A percentile compares a stretch with the other conserved stretches of the same genome.
phyloP scores from a whole-genome alignment of 2,329 filamentous ascomycete species.

The Plectosphaerella sp. region DNA sequence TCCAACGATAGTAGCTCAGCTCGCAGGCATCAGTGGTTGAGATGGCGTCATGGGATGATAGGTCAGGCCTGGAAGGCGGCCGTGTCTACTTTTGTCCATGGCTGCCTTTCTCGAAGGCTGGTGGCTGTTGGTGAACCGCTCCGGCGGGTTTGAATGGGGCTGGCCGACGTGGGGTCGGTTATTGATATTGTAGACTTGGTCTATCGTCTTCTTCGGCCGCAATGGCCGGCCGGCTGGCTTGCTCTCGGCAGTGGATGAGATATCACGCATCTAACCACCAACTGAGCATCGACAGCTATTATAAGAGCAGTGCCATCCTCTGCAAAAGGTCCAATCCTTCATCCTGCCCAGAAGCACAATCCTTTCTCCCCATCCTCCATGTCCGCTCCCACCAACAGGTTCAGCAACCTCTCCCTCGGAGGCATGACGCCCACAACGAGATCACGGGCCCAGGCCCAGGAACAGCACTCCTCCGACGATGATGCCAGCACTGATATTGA shows the following conservation, averaged over 20 bases:
- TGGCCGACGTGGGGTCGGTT: no score
- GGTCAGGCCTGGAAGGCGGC: no score
- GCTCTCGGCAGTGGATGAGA: no score
- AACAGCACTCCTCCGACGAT: slow-evolving; percentile 12
- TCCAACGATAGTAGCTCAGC: no score
- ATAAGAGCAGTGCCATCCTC: not conserved
- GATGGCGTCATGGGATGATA: no score
- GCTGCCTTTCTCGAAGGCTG: no score
- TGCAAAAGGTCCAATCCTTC: not conserved
- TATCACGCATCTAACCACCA: not conserved
- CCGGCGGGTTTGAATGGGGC: no score
- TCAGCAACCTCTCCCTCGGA: slow-evolving; percentile 36
- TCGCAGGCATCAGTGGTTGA: no score
- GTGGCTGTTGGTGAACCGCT: no score
- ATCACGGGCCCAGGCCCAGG: slow-evolving; percentile 20
- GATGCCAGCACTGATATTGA: slow-evolving; percentile 21
- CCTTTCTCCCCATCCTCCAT: slow-evolving; percentile 20
- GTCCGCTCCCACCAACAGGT: slow-evolving; percentile 26
- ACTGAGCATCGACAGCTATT: not conserved
- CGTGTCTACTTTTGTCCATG: no score
- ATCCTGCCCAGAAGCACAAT: not conserved
- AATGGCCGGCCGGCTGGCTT: no score
- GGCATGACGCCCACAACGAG: slow-evolving; percentile 31
- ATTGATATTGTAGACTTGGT: not conserved
- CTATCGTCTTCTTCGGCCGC: not conserved